These are phyloP conservation scores for Podila epicladia DNA, from an alignment of 192 early-diverging fungal species.

Conservation along the genomic window DNA sequence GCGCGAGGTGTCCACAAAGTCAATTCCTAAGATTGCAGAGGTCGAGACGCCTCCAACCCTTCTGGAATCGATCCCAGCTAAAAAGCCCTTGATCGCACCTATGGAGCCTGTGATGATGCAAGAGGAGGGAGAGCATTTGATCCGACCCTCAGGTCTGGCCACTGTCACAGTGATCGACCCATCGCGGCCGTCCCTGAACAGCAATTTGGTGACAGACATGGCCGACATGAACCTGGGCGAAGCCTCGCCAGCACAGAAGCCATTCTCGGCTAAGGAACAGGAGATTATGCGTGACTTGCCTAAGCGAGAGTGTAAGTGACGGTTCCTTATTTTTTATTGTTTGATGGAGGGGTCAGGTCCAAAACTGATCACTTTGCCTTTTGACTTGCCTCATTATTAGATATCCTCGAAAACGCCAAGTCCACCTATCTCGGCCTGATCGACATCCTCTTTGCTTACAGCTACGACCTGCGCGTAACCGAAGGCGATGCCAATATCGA, in stretches of 20 bases:
- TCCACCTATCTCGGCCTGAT: constrained; percentile 86
- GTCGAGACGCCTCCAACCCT: neutral
- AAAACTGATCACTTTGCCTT: too few relatives aligned
- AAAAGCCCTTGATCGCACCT: neutral
- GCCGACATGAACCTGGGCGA: constrained; percentile 36
- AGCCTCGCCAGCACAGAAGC: constrained; percentile 2
- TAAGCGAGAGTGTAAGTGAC: constrained; percentile 75
- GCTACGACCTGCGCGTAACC: constrained; percentile 86
- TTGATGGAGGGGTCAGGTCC: too few relatives aligned
- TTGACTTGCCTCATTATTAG: constrained; percentile 26
- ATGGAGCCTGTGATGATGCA: neutral
- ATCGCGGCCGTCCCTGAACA: constrained; percentile 7
- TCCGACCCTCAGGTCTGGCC: constrained; percentile 14
- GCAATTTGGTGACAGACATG: constrained; percentile 15
- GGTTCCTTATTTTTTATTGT: neutral
- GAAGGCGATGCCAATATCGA: constrained; percentile 90
- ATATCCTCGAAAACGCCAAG: constrained; percentile 71
- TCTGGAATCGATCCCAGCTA: neutral
- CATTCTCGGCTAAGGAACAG: constrained; percentile 77
- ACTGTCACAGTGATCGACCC: constrained; percentile 24
- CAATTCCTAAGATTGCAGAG: neutral
- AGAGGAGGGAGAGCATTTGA: neutral
- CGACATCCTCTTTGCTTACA: constrained; percentile 92
- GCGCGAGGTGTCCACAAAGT: constrained; percentile 26
- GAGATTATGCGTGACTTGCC: constrained; percentile 80